These are phyloP conservation scores for Aspergillus taichungensis DNA, from an alignment of 495 filamentous ascomycete genomes.

Conservation along the genomic window DNA sequence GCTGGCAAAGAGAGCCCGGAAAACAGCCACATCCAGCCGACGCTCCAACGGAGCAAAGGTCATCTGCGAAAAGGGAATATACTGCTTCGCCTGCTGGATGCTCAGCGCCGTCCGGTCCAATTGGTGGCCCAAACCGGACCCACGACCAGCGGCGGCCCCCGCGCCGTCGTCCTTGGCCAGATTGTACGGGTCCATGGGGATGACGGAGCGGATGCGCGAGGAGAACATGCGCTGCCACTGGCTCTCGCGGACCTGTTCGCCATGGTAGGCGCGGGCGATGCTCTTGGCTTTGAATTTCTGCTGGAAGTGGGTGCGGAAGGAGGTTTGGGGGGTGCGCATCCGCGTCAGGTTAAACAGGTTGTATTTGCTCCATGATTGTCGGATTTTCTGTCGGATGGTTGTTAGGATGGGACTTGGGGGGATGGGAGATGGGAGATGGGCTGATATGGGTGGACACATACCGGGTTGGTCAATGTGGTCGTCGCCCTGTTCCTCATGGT, in stretches of 20 bases:
- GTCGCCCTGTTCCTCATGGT: constrained; percentile 43
- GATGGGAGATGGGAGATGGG: not conserved
- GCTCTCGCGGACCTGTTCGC: constrained; percentile 81
- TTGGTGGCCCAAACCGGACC: constrained; percentile 51
- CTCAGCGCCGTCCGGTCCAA: not conserved
- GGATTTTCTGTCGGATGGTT: no score
- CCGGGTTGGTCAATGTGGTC: constrained; percentile 34
- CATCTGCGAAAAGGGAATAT: constrained; percentile 86
- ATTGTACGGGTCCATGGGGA: constrained; percentile 70
- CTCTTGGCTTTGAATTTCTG: constrained; percentile 95
- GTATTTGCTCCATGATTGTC: constrained; percentile 96
- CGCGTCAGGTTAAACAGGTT: constrained; percentile 81
- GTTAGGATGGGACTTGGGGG: constrained; percentile 10
- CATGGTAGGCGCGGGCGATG: constrained; percentile 76
- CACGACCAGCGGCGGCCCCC: constrained; percentile 69
- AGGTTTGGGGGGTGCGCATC: constrained; percentile 29
- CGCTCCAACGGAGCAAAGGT: constrained; percentile 84
- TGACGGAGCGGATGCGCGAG: constrained; percentile 63
- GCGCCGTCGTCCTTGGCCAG: constrained; percentile 75
- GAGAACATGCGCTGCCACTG: constrained; percentile 92
- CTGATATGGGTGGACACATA: constrained; percentile 14
- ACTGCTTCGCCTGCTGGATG: constrained; percentile 5
- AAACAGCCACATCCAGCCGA: constrained; percentile 83
- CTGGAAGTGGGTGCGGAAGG: constrained; percentile 73
- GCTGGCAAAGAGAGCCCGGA: constrained; percentile 86